A percentile compares a stretch with the other conserved stretches of the same genome.
These are phyloP conservation scores for Xylaria multiplex DNA, from an alignment of 2,329 filamentous ascomycete species.

Conservation along the genomic window DNA sequence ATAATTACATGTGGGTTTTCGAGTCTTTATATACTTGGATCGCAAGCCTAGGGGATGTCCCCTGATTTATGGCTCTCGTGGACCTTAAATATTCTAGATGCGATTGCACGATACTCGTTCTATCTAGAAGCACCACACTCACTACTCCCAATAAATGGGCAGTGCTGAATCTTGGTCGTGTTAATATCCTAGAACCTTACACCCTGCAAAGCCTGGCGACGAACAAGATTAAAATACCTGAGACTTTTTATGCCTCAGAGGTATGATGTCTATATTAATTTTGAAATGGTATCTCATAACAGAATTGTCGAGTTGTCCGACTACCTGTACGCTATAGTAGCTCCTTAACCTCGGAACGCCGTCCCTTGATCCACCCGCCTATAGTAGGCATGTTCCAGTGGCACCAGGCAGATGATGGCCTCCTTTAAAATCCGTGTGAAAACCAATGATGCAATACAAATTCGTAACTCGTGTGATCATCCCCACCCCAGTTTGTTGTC, in stretches of 20 bases:
- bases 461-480: slow-evolving; percentile 37
- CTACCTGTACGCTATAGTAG: slow-evolving; percentile 13
- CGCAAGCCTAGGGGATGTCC: no score
- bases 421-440: slow-evolving; percentile 13
- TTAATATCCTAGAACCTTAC: background rate
- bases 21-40: background rate
- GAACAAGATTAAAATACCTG: background rate
- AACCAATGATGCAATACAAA: slow-evolving; percentile 31
- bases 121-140: background rate
- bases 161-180: background rate
- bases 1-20: background rate
- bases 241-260: background rate
- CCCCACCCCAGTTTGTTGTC: slow-evolving; percentile 5
- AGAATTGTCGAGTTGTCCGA: slow-evolving; percentile 14
- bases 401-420: slow-evolving; percentile 11
- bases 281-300: slow-evolving; percentile 33
- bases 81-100: no score
- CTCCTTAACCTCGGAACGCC: slow-evolving; percentile 34
- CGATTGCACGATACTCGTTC: background rate
- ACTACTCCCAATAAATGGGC: background rate
- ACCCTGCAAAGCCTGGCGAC: background rate
- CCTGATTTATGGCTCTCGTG: background rate
- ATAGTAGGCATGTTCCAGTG: slow-evolving; percentile 19
- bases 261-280: slow-evolving; percentile 20
- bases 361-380: slow-evolving; percentile 19